Evolutionary conservation across 2,329 filamentous ascomycete species (phyloP).

Genomic region (Aspergillus phoenicis): DNA sequence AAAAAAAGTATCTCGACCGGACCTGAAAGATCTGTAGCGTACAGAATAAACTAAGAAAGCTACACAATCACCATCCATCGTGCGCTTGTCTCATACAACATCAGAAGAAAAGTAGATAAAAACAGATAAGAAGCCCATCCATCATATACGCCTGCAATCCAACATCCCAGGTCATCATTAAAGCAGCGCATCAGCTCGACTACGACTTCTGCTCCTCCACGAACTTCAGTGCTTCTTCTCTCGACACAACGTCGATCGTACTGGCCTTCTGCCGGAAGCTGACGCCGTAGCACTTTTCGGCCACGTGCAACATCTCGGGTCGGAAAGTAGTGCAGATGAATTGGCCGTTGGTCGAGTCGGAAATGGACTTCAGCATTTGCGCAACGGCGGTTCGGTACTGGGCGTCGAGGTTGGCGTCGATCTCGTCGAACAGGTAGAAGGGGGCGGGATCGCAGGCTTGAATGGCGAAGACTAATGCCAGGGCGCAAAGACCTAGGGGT

Average conservation of each 20-base stretch:
- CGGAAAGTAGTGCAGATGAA: slow-evolving; percentile 99
- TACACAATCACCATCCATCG: not conserved
- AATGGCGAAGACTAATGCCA: slow-evolving; percentile 98
- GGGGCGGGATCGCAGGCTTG: slow-evolving; percentile 96
- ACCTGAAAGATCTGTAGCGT: slow-evolving; percentile 10
- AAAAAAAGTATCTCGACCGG: not conserved
- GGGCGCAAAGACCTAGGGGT: slow-evolving; percentile 76
- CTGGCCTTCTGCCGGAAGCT: slow-evolving; percentile 90
- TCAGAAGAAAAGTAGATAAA: slow-evolving; percentile 7
- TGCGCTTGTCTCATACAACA: not conserved
- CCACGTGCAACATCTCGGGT: slow-evolving; percentile 91
- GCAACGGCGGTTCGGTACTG: slow-evolving; percentile 97
- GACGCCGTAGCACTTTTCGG: slow-evolving; percentile 97
- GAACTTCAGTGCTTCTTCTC: slow-evolving; percentile 87
- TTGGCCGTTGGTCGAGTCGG: slow-evolving; percentile 63
- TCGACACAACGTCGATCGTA: slow-evolving; percentile 84
- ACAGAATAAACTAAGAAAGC: slow-evolving; percentile 7
- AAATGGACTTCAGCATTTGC: slow-evolving; percentile 79
- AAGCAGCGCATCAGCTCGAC: slow-evolving; percentile 16
- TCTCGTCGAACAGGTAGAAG: slow-evolving; percentile 99
- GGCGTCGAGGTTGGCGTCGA: slow-evolving; percentile 95
- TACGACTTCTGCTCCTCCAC: slow-evolving; percentile 76
- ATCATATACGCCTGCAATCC: slow-evolving; percentile 16
- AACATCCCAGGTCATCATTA: slow-evolving; percentile 13
- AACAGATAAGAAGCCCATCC: slow-evolving; percentile 8